Base-by-base conservation (phyloP, 73 alveolate genomes). In the Symbiodinium pilosum region DNA sequence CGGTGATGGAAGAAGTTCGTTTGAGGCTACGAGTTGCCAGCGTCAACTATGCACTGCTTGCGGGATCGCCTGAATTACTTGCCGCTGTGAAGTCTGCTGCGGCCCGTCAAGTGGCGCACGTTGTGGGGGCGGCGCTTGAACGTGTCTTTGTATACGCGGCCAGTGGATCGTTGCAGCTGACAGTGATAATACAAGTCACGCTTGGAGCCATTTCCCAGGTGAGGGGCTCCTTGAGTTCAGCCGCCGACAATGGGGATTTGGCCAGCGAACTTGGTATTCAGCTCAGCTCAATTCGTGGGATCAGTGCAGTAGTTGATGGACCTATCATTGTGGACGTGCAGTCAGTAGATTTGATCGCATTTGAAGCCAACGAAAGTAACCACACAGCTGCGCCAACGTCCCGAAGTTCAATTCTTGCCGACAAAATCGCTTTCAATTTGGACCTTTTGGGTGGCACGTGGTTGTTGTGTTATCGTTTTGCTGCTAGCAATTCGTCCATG, bases 401-500 rank as follows among this genome's bases (percentile, higher is more conserved):
- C 40, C 93, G 94, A 14, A 75, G 73, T 28, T 75, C 38, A 7
- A 28, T 86, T 16, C 41, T 86, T 32, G 52, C 94, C 5, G 41
- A 44, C 9, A 24, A 86, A 20, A 12, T 86, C 51, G 93, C 84
- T n/a, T 86, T 86, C 4, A 83, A 86, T 18, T 83, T 86, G 30
- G 44, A 47, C 52, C 93, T 86, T 86, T 16, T 38, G 21, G 93
- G 93, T 32, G 93, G 93, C 34, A 86, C 36, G 38, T 86, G 93
- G 93, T 75, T 86, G 21, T 34, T 86, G 83, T 86, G 93, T 39
- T 86, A 86, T 52, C 36, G n/a, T 20, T 86, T 18, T 44, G 93
- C 77, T n/a, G 93, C 83, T 26, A 69, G 40, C 34, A 43, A n/a
- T 38, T 38, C 83, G 28, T 86, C 93, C 34, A 86, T 86, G 93